phyloP scores from a whole-genome alignment of 2,329 filamentous ascomycete species.

The Coniochaeta ligniaria region DNA sequence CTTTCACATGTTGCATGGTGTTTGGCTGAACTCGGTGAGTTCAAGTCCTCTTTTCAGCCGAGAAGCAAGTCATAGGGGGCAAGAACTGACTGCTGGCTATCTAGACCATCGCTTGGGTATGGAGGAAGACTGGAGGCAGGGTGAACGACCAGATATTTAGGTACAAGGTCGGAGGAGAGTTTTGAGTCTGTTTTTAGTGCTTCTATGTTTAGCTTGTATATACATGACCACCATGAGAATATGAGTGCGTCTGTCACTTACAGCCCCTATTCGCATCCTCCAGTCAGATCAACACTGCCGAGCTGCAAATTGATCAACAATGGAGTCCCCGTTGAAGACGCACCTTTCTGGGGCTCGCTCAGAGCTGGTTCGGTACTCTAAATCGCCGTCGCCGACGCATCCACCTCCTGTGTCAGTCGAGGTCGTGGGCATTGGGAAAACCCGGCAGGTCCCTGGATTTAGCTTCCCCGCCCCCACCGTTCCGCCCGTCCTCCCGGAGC shows the following conservation, averaged over 20 bases:
- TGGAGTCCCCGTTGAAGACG: too few species aligned
- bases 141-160: slow-evolving; percentile 13
- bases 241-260: too few species aligned
- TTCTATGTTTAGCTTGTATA: neutral
- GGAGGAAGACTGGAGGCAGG: slow-evolving; percentile 15
- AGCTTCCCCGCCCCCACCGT: slow-evolving; percentile 12
- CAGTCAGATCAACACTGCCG: too few species aligned
- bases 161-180: slow-evolving; percentile 17
- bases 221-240: neutral
- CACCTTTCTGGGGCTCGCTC: neutral
- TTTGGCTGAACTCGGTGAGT: slow-evolving; percentile 19
- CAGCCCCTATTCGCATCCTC: too few species aligned
- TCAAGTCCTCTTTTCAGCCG: neutral
- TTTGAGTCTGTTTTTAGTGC: slow-evolving; percentile 5
- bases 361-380: neutral
- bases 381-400: neutral
- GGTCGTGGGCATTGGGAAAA: neutral
- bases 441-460: neutral
- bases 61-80: neutral
- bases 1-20: slow-evolving; percentile 18
- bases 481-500: slow-evolving; percentile 2
- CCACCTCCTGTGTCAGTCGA: neutral
- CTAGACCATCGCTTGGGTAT: slow-evolving; percentile 14
- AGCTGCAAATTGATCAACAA: too few species aligned
- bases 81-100: neutral